Base-by-base conservation (phyloP, 2,329 filamentous ascomycete species). In the Verruconis gallopava region DNA sequence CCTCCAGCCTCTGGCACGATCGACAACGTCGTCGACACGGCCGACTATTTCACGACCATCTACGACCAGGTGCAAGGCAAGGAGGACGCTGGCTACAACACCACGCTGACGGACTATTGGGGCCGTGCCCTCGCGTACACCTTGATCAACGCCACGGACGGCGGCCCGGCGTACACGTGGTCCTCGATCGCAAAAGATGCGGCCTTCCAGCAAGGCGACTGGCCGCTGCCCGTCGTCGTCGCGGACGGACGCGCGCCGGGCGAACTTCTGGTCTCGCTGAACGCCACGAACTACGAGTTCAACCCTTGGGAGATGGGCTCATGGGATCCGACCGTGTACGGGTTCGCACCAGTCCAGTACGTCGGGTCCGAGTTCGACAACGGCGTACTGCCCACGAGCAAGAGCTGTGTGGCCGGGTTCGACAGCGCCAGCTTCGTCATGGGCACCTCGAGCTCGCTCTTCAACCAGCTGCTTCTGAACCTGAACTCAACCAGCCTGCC, bases 101-200 rank as follows among this genome's bases (percentile, higher is more conserved):
- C 73, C 3, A 81, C 83, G 5, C 69, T 94, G 44, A 94, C 88
- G 0, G 88, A 95, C 63, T 85, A 85, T 59, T 93, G 86, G 67
- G 84, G 83, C 20, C 80, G 86, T 44, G 83, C 83, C 37, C 69
- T 94, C n/a, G 79, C 79, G 1, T 93, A 81, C 61, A 86, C 94
- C 62, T 72, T 94, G 37, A 73, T 94, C 55, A 82, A 89, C 55
- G 81, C 75, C 4, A 71, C 69, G 1, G 63, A 82, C 46, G 88
- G 86, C 30, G 86, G 84, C 0, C 75, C 80, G 14, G 69, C 67
- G 12, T 86, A 81, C 53, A 94, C 86, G 3, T 93, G 79, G 65
- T 93, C 85, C 3, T 91, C 84, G 3, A 82, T 88, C 49, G 73
- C 77, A 5, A 54, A 75, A 34, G 69, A 74, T 14, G 53, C 69